Percentiles rank a stretch among this genome's conserved stretches.
Conservation (phyloP, 345 rosid genomes). For the Dipteronia sinensis region DNA sequence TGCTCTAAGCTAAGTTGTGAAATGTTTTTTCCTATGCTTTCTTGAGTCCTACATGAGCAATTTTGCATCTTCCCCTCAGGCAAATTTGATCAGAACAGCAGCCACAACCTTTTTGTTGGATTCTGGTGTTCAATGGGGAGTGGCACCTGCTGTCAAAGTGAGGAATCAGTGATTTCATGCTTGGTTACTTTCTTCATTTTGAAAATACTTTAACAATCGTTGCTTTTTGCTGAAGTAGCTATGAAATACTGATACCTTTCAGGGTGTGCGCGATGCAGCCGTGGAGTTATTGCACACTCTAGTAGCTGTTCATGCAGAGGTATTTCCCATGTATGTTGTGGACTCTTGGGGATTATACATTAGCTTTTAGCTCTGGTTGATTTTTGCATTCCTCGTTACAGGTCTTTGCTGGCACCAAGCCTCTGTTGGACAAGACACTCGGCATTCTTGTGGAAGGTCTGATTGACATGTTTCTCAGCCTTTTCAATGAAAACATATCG, state of each 20-base stretch:
- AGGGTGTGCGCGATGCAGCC: slow-evolving; percentile 97
- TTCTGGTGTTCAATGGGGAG: slow-evolving; percentile 95
- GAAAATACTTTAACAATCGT: not conserved
- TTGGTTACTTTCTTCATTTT: slow-evolving; percentile 11
- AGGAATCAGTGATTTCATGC: slow-evolving; percentile 24
- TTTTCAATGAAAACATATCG: slow-evolving; percentile 71
- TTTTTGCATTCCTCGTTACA: slow-evolving; percentile 27
- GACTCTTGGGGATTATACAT: not conserved
- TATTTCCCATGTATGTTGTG: slow-evolving; percentile 22
- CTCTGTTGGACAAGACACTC: slow-evolving; percentile 86
- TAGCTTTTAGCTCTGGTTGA: not conserved
- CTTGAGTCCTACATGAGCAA: not conserved
- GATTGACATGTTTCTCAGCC: slow-evolving; percentile 82
- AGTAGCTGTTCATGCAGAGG: slow-evolving; percentile 98
- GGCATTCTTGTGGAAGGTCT: slow-evolving; percentile 96
- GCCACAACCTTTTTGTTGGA: slow-evolving; percentile 76
- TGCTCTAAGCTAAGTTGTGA: not conserved
- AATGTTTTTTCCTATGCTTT: slow-evolving; percentile 4
- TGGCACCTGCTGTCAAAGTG: slow-evolving; percentile 91
- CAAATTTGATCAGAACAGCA: slow-evolving; percentile 87
- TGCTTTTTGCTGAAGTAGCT: slow-evolving; percentile 4
- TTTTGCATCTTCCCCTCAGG: slow-evolving; percentile 44
- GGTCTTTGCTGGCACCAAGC: slow-evolving; percentile 98
- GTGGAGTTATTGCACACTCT: slow-evolving; percentile 88
- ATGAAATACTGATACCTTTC: slow-evolving; percentile 27